phyloP scores from a whole-genome alignment of 2,329 filamentous ascomycete species.

The Beauveria caledonica region DNA sequence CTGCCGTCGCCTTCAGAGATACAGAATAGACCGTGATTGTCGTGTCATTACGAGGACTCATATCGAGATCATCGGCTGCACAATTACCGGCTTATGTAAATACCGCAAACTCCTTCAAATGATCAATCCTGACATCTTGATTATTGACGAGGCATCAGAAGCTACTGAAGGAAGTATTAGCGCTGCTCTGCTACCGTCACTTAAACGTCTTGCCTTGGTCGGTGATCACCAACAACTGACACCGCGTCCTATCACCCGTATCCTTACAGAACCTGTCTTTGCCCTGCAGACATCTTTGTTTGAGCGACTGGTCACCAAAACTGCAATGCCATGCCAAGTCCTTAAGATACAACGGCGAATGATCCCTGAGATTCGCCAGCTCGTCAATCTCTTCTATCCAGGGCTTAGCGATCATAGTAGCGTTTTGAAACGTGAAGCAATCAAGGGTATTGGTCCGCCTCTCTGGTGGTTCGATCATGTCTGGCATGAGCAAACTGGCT shows the following conservation, averaged over 20 bases:
- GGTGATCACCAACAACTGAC: conserved; percentile 77
- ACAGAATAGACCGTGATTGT: conserved; percentile 51
- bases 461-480: conserved; percentile 40
- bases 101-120: conserved; percentile 63
- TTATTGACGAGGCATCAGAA: conserved; percentile 77
- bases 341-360: conserved; percentile 60
- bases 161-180: conserved; percentile 56
- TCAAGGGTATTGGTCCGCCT: conserved; percentile 29
- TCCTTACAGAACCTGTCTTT: conserved; percentile 52
- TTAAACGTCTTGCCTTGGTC: conserved; percentile 50
- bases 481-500: conserved; percentile 57
- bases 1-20: conserved; percentile 45
- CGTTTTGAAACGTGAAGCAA: conserved; percentile 26
- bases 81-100: conserved; percentile 74
- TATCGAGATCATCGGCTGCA: conserved; percentile 53
- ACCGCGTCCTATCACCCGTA: conserved; percentile 55
- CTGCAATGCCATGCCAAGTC: conserved; percentile 53
- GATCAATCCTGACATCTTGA: conserved; percentile 56
- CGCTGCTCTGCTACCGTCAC: conserved; percentile 40
- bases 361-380: conserved; percentile 35
- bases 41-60: conserved; percentile 26
- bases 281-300: conserved; percentile 70
- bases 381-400: conserved; percentile 42
- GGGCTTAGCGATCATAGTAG: conserved; percentile 35
- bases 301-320: conserved; percentile 59